Base-by-base conservation (phyloP, 495 filamentous ascomycete species). In the Hypoxylon lenormandii region DNA sequence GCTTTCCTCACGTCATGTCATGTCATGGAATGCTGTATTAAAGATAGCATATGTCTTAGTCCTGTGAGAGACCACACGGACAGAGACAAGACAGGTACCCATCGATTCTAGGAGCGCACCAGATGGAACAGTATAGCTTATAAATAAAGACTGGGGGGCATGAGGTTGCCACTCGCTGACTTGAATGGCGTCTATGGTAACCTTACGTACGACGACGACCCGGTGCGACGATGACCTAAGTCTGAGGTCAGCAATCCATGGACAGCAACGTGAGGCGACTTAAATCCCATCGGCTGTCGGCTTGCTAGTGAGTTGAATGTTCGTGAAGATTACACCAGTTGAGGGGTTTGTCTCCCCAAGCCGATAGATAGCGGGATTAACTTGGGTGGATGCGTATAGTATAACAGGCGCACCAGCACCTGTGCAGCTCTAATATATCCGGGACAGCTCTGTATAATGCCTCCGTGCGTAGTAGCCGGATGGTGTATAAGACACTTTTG, bases 401-500 rank as follows among this genome's bases (percentile, higher is more conserved):
- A 33, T 33, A 33, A 33, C 30, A 7, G 6, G 23, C 40, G 12
- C 54, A 28, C 12, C 30, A 53, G 38, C 16, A 48, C 23, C 36
- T 62, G 56, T 30, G 38, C 13, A 48, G 23, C 36, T 62, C 57
- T 38, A 63, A 63, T 69, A 21, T 69, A 69, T 54, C 18, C 38
- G 53, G 12, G 12, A 47, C 52, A 18, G 11, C 6, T 33, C 13
- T 21, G 15, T 51, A 36, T 26, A 19, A 51, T 4, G 26, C 15
- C 28, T 12, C 2, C 3, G 18, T 7, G 18, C 19, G 26, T 18
- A 21, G 40, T 12, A 59, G 16, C 43, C 21, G 18, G 22, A 50
- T 48, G 33, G 38, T 37, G 26, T 21, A 15, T 15, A 45, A 56
- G 45, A 57, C 33, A 18, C 8, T 5, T 5, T n/a, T 2, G 8